Percentiles rank a stretch among this genome's conserved stretches.
phyloP scores from a whole-genome alignment of 2,329 filamentous ascomycete species.

The Trichoderma endophyticum region DNA sequence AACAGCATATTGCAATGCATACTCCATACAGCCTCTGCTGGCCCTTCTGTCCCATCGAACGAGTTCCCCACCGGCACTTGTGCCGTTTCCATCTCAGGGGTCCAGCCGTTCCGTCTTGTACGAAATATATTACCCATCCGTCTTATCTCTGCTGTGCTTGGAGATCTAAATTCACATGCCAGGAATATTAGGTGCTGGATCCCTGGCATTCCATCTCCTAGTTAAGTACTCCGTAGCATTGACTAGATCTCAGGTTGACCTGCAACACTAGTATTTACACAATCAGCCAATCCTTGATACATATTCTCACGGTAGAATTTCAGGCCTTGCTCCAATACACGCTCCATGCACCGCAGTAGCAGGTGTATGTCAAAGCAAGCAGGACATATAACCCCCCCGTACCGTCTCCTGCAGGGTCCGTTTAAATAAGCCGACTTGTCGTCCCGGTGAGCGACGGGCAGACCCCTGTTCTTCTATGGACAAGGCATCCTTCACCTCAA shows the following conservation, averaged over 20 bases:
- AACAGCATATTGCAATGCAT: neutral
- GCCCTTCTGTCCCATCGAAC: neutral
- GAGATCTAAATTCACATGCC: neutral
- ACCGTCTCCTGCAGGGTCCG: neutral
- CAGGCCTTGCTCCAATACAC: neutral
- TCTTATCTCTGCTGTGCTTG: neutral
- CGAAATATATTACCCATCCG: neutral
- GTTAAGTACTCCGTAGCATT: neutral
- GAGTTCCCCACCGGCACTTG: neutral
- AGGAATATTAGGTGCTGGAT: neutral
- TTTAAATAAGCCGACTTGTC: neutral
- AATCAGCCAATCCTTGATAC: neutral
- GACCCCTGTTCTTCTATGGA: neutral
- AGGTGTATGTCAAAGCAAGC: neutral
- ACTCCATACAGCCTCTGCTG: neutral
- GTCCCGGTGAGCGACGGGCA: neutral
- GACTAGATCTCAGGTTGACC: slow-evolving; percentile 16
- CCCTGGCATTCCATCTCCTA: neutral
- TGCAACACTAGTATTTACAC: neutral
- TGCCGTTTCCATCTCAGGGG: neutral
- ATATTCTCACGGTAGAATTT: neutral
- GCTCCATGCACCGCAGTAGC: neutral
- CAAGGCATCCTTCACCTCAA: neutral
- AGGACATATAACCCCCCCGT: neutral
- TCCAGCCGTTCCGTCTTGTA: neutral